These are phyloP conservation scores for Lolium multiflorum DNA, from an alignment of 176 grass and related monocot genomes.

Conservation along the genomic window DNA sequence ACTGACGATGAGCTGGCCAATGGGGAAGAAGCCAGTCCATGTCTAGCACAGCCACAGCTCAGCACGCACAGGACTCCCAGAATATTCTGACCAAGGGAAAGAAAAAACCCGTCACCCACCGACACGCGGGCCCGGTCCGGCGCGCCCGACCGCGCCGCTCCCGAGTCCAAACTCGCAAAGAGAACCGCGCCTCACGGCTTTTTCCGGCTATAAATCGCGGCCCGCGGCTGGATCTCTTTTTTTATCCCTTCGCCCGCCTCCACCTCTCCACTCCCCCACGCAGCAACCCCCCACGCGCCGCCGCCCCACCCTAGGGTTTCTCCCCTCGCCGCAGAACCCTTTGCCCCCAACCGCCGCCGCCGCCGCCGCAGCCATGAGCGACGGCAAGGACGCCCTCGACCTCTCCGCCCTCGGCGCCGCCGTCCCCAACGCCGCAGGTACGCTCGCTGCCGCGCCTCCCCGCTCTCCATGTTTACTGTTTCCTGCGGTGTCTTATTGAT, in stretches of 20 bases:
- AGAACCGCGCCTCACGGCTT: neutral
- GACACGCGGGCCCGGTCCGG: neutral
- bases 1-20: slow-evolving; percentile 13
- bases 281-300: slow-evolving; percentile 2
- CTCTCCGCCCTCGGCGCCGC: slow-evolving; percentile 69
- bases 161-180: slow-evolving; percentile 39
- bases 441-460: neutral
- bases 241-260: slow-evolving; percentile 46
- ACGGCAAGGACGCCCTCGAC: slow-evolving; percentile 67
- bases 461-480: neutral
- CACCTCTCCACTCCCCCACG: neutral
- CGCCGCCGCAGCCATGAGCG: slow-evolving; percentile 54
- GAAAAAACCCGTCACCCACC: neutral
- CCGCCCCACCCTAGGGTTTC: slow-evolving; percentile 84
- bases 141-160: slow-evolving; percentile 31
- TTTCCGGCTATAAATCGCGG: slow-evolving; percentile 40
- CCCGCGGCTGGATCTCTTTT: slow-evolving; percentile 32
- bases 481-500: slow-evolving; percentile 25
- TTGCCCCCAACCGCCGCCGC: slow-evolving; percentile 3
- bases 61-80: neutral
- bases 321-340: slow-evolving; percentile 46
- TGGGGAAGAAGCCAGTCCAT: neutral
- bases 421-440: slow-evolving; percentile 55
- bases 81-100: slow-evolving; percentile 4
- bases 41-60: neutral